These are phyloP conservation scores for Vararia minispora DNA, from an alignment of 768 basidiomycete genomes.

Conservation along the genomic window DNA sequence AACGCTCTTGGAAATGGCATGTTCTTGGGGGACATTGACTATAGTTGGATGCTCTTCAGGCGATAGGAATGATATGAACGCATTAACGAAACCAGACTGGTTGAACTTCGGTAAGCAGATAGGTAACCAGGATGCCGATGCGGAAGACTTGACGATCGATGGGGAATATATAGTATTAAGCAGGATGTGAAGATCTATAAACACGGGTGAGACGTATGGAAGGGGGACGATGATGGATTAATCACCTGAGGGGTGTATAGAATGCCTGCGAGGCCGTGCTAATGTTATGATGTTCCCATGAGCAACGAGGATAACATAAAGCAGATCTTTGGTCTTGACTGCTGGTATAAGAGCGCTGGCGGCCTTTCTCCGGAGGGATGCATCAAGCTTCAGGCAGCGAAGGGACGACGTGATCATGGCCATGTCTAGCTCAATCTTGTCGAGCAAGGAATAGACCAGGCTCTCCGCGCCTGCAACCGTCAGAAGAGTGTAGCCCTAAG, in stretches of 20 bases:
- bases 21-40: too few relatives aligned
- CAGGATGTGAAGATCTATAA: conserved; percentile 78
- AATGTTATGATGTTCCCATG: conserved; percentile 73
- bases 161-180: conserved; percentile 85
- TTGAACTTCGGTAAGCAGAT: conserved; percentile 96
- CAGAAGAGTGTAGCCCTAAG: neutral
- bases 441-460: conserved; percentile 64
- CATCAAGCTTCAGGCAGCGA: conserved; percentile 69
- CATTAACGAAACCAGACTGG: conserved; percentile 79
- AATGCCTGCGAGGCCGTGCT: conserved; percentile 84
- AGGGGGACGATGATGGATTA: neutral
- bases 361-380: conserved; percentile 55
- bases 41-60: conserved; percentile 4
- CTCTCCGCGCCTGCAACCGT: conserved; percentile 58
- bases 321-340: conserved; percentile 77
- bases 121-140: conserved; percentile 86
- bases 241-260: conserved; percentile 84
- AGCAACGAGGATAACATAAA: conserved; percentile 85
- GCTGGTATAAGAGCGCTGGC: conserved; percentile 75
- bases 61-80: conserved; percentile 69
- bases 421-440: conserved; percentile 64
- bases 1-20: too few relatives aligned
- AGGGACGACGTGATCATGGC: conserved; percentile 75
- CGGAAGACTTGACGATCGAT: conserved; percentile 64
- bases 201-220: neutral